Conservation (phyloP, 2,329 filamentous ascomycete genomes). For the Daldinia eschscholtzii region DNA sequence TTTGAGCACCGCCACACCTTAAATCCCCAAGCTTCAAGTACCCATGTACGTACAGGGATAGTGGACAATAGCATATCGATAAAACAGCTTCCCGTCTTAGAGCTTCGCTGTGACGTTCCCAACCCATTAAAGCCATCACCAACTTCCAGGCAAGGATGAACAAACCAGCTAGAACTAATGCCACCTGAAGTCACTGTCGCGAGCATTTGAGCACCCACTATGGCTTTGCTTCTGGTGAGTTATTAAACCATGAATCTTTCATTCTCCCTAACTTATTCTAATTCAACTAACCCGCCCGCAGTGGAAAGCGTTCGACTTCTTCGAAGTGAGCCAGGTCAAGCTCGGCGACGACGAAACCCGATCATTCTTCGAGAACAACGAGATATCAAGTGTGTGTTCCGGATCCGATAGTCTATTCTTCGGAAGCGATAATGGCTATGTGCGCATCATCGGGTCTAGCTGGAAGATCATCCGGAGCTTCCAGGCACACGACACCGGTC, state of each 20-base stretch:
- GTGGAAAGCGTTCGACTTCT: constrained; percentile 99
- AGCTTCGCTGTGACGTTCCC: constrained; percentile 47
- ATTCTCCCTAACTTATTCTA: background rate
- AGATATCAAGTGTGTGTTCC: constrained; percentile 85
- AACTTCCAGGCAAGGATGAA: constrained; percentile 33
- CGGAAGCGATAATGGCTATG: constrained; percentile 84
- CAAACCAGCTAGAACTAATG: constrained; percentile 26
- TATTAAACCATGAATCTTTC: background rate
- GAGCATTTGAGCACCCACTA: constrained; percentile 42
- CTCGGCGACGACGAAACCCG: constrained; percentile 83
- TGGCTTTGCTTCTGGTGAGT: constrained; percentile 54
- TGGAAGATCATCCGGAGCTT: constrained; percentile 92
- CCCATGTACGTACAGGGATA: background rate
- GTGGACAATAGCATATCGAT: constrained; percentile 23
- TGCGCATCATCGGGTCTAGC: constrained; percentile 86
- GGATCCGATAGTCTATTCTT: constrained; percentile 92
- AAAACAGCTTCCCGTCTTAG: constrained; percentile 40
- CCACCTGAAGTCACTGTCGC: constrained; percentile 42
- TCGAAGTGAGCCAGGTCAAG: constrained; percentile 89
- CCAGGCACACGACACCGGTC: constrained; percentile 83
- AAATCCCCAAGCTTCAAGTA: background rate
- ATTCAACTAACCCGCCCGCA: constrained; percentile 56
- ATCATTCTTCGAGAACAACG: constrained; percentile 83
- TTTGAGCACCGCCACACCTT: constrained; percentile 1
- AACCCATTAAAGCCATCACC: constrained; percentile 13